phyloP scores from a whole-genome alignment of 768 basidiomycete species.

The Gymnopilus dilepis region DNA sequence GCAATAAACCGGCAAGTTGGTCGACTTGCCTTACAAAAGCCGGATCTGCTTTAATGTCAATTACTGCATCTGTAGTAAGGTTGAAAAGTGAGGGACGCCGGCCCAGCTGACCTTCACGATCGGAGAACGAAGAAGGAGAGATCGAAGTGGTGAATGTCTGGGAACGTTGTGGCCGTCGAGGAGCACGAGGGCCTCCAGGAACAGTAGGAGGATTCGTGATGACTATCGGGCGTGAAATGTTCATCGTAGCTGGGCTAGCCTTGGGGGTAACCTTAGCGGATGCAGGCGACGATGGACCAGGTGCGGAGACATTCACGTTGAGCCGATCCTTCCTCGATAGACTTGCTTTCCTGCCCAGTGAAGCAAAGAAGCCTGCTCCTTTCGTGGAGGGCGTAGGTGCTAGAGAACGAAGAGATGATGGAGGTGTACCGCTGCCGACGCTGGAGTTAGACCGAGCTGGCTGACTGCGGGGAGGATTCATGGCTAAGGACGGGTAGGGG shows the following conservation, averaged over 20 bases:
- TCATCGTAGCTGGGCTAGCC: constrained; percentile 18
- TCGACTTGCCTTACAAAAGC: constrained; percentile 74
- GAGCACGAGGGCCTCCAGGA: constrained; percentile 78
- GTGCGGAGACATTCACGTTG: constrained; percentile 25
- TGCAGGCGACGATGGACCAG: constrained; percentile 25
- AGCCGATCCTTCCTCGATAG: constrained; percentile 32
- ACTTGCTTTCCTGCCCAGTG: constrained; percentile 75
- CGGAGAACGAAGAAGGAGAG: constrained; percentile 35
- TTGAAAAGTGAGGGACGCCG: constrained; percentile 47
- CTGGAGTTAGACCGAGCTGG: constrained; percentile 39
- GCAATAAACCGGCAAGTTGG: constrained; percentile 70
- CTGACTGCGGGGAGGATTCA: constrained; percentile 33
- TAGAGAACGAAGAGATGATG: constrained; percentile 56
- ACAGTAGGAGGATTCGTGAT: constrained; percentile 54
- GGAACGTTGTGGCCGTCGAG: constrained; percentile 65
- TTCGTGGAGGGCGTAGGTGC: constrained; percentile 49
- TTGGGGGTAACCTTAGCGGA: constrained; percentile 17
- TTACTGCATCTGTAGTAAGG: constrained; percentile 32
- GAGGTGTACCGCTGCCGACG: constrained; percentile 42
- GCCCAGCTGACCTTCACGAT: constrained; percentile 35
- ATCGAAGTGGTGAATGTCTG: constrained; percentile 62
- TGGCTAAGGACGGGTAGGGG: constrained; percentile 78
- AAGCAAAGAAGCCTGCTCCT: constrained; percentile 73
- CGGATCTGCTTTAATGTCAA: constrained; percentile 46
- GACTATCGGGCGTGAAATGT: constrained; percentile 36